Evolutionary conservation across 1,139 yeast genomes (phyloP), one percentile per base, ranked within the genome.

Genomic region (Blastobotrys petasosporus): DNA sequence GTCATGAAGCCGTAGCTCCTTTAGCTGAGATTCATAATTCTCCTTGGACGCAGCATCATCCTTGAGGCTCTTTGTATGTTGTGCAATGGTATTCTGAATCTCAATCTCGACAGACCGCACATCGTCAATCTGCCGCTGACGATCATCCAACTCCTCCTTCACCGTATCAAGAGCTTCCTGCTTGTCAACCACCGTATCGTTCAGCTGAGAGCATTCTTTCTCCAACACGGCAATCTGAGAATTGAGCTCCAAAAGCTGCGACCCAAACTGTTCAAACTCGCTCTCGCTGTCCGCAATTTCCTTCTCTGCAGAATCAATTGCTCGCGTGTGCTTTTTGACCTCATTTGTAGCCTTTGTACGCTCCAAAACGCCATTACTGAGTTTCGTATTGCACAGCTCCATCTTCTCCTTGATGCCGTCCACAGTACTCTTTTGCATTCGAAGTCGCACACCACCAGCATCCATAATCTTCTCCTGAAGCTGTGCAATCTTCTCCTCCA

Each of bases 381-480:
- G 71, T 54, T 79, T 80, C 37, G 79, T 79, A 32, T 68, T 70
- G 17, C 79, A 66, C 16, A 84, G 75, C 49, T 82, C 85, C 38
- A 85, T 75, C 56, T 79, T 77, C 56, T 85, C 87, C 41, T 73
- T 71, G 34, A 85, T 71, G 1, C 94, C 83, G 57, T 82, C 92
- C 10, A 92, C 96, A 57, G 80, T 84, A 1, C 94, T 77, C 54
- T 80, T 85, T 58, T 88, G 96, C 51, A 85, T 65, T 47, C 90
- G 80, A 53, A 92, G 72, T 52, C 82, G 82, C 10, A 85, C 82
- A 53, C 99, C 99, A 45, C 99, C 98, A 45, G 88, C 84, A 49
- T 85, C 83, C 85, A 90, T 79, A 32, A 94, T 86, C 59, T 82
- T 75, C 48, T 82, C 86, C 56, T 87, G 90, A 6, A 88, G 66